Evolutionary conservation across 192 early-diverging fungal genomes (phyloP).

Genomic region (Spinellus fusiger): DNA sequence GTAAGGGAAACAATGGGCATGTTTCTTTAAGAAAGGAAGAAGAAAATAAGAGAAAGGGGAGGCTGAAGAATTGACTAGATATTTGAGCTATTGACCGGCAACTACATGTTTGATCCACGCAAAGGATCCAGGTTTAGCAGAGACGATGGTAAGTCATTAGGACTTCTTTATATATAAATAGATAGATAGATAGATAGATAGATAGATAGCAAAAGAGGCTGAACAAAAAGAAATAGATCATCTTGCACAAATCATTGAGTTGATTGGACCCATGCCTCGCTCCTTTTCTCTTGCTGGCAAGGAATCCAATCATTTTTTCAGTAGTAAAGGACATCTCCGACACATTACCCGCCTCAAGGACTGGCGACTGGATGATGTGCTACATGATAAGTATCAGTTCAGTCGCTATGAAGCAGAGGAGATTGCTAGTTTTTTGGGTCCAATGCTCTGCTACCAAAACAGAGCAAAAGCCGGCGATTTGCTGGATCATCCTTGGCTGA

Average conservation of each 20-base stretch:
- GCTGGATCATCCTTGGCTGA: slow-evolving; percentile 29
- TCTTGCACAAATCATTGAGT: slow-evolving; percentile 93
- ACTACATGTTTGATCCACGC: slow-evolving; percentile 94
- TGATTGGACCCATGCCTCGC: slow-evolving; percentile 81
- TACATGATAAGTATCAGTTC: slow-evolving; percentile 87
- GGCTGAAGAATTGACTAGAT: slow-evolving; percentile 24
- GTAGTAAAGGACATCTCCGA: slow-evolving; percentile 79
- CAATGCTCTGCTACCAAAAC: slow-evolving; percentile 58
- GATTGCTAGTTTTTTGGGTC: slow-evolving; percentile 75
- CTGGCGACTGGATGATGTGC: slow-evolving; percentile 77
- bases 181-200: background rate
- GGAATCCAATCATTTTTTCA: slow-evolving; percentile 83
- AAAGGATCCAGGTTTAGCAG: slow-evolving; percentile 75
- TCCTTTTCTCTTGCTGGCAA: slow-evolving; percentile 76
- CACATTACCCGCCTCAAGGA: slow-evolving; percentile 82
- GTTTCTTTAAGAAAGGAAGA: no score
- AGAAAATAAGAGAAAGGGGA: background rate
- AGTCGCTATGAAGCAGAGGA: slow-evolving; percentile 59
- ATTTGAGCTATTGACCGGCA: slow-evolving; percentile 90
- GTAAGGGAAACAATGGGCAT: no score
- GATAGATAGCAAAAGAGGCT: background rate
- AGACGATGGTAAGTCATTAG: slow-evolving; percentile 67
- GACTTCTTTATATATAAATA: background rate
- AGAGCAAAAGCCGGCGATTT: slow-evolving; percentile 26
- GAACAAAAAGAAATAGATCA: slow-evolving; percentile 61